Base-by-base conservation (phyloP, 2,329 filamentous ascomycete genomes). In the Cladorrhinum sp. region DNA sequence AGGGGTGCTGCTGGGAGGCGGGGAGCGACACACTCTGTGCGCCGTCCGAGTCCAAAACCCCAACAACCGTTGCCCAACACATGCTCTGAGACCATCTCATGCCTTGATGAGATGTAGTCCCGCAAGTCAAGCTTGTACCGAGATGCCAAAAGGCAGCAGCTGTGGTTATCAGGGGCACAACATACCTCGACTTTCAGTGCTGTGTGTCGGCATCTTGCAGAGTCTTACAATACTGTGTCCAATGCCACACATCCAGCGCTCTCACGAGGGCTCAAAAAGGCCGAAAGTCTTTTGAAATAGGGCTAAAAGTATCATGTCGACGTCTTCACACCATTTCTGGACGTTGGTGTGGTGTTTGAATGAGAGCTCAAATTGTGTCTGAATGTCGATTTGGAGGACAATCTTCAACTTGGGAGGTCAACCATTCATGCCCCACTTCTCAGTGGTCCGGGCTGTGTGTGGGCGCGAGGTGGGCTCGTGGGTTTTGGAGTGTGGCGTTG, bases 161-260 rank as follows among this genome's bases (percentile, higher is more conserved):
- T 32, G 54, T 12, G 18, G 63, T 45, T 59, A 50, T 61, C 50
- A 49, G 62, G 27, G 58, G 50, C 10, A 48, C 54, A 25, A 64
- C 64, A 62, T 62, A 64, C 62, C 62, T 57, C n/a, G 22, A 52
- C 36, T 58, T 12, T 18, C 25, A 38, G 18, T 45, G 20, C 27
- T 41, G 24, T 16, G 38, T 36, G 61, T 24, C 24, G 24, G 56
- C n/a, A 58, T 25, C 36, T 29, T 53, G 56, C 57, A 62, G 41
- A 60, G 36, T 61, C 38, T 41, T 58, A 45, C 36, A 45, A 50
- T 22, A 50, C 58, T 53, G 25, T 55, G 59, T 57, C 49, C 50
- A 50, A 50, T 52, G 45, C 51, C 57, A 36, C 13, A 38, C 52
- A 57, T 48, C 32, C 49, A 50, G 52, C 36, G 50, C 29, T 27